Evolutionary conservation across 768 basidiomycete genomes (phyloP).

Genomic region (Phlebiopsis flavidoalba): DNA sequence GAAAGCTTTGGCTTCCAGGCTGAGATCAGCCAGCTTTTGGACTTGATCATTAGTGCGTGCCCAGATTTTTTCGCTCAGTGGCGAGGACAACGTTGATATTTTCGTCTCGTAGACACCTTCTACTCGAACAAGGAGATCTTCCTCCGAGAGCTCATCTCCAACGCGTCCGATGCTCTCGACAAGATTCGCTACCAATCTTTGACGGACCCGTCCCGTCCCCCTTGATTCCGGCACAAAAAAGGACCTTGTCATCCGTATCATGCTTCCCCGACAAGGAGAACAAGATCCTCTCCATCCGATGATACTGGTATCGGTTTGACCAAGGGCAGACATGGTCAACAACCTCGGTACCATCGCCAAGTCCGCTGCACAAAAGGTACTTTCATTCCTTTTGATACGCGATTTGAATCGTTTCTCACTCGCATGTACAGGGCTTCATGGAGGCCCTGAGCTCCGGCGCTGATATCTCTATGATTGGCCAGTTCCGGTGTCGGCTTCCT

Average conservation of each 20-base stretch:
- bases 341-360: constrained; percentile 96
- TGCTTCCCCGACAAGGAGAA: constrained; percentile 95
- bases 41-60: constrained; percentile 93
- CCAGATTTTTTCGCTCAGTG: background rate
- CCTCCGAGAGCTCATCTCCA: constrained; percentile 97
- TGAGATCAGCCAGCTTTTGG: constrained; percentile 97
- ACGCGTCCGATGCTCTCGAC: constrained; percentile 97
- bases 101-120: constrained; percentile 73
- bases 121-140: constrained; percentile 99
- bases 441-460: constrained; percentile 90
- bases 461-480: constrained; percentile 95
- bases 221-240: constrained; percentile 90
- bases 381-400: background rate
- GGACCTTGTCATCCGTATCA: constrained; percentile 93
- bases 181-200: constrained; percentile 97
- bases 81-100: background rate
- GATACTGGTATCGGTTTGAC: constrained; percentile 99
- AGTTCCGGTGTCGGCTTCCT: constrained; percentile 99
- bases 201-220: constrained; percentile 83
- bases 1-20: constrained; percentile 97
- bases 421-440: constrained; percentile 76
- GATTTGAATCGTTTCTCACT: background rate
- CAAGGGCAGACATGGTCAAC: constrained; percentile 99
- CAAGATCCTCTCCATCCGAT: constrained; percentile 83
- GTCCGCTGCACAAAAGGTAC: constrained; percentile 77